Evolutionary conservation across 768 basidiomycete genomes (phyloP), one percentile per base, ranked within the genome.

Genomic region (Mycena sanguinolenta): DNA sequence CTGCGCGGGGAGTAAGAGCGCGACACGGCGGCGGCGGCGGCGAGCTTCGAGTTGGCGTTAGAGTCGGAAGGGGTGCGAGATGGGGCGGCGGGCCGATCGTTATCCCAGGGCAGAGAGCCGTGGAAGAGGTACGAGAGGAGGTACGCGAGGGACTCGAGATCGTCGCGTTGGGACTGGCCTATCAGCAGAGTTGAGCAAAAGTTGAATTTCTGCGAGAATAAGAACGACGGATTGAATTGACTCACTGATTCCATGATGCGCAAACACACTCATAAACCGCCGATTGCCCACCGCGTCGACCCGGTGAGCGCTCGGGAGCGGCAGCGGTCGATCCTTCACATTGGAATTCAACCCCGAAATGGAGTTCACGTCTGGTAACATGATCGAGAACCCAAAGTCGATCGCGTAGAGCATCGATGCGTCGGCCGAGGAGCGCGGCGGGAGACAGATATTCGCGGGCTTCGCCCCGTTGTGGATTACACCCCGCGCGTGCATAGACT

Each of bases 101-200:
- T 63, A 63, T 73, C 65, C 83, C 83, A 83, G 19, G 83, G 82
- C 10, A 82, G 74, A 61, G 55, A 4, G 76, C 32, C 79, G 50
- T 80, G 78, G 38, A 71, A 70, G 46, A 83, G 74, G 63, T 76
- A 81, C 7, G 82, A 79, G 10, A 82, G 75, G 17, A 82, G 75
- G 64, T 80, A 82, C 3, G 78, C 82, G 23, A 83, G 73, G 10
- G 80, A 79, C 63, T 84, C 82, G 21, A 84, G 72, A 59, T 83
- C 80, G 70, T 83, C 81, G 36, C 80, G 74, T 49, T 79, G 79
- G n/a, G 79, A 80, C 60, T 79, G 80, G 27, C 75, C 81, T 81
- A 38, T 9, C 19, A 44, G 16, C 19, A 21, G 36, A 6, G 36
- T 38, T 38, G 36, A 38, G 36, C 36, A 38, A 6, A 38, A 38